Base-by-base conservation (phyloP, 2,329 filamentous ascomycete genomes). In the Colletotrichum simmondsii region DNA sequence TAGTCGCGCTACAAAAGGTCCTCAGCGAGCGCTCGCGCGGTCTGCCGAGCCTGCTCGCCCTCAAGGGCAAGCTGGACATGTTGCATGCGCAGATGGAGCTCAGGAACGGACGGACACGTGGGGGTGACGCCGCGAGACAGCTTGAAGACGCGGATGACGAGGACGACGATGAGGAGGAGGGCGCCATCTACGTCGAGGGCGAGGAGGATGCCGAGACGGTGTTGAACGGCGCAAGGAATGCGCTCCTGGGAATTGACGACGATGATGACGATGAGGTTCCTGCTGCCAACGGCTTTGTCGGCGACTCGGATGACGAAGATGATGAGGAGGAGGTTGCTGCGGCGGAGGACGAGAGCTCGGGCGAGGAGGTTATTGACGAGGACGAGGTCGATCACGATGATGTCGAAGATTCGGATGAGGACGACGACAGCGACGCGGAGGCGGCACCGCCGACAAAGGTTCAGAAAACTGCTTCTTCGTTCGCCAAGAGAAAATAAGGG, bases 61-160 rank as follows among this genome's bases (percentile, higher is more conserved):
- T 99, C 73, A 98, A 98, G 86, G 97, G 97, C 28, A 98, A 98
- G 83, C 88, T 99, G 37, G 96, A 98, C 80, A 94, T 99, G 90
- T 88, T 98, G 61, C 93, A 97, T 78, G 92, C 94, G 7, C 97
- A 99, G 84, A 92, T 98, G 82, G 91, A 94, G 77, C 85, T 98
- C 77, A 89, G 97, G 62, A 91, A 91, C 68, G 90, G 89, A 74
- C 91, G 95, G 83, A 91, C 93, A 78, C 87, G 83, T 75, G 81
- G 71, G 73, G 79, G 68, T 75, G 35, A 49, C 68, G 80, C 76
- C 76, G 7, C 79, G 75, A 30, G 78, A 74, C 22, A 86, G 59
- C 84, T 86, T 22, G 86, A 86, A 52, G 86, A 87, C 2, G 87
- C 88, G 8, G 86, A 49, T 22, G 60, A 88, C n/a, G 88, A 88